Evolutionary conservation across 495 filamentous ascomycete species (phyloP), one percentile per base, ranked within the genome.

Genomic region (Hypoxylon crocopeplum): DNA sequence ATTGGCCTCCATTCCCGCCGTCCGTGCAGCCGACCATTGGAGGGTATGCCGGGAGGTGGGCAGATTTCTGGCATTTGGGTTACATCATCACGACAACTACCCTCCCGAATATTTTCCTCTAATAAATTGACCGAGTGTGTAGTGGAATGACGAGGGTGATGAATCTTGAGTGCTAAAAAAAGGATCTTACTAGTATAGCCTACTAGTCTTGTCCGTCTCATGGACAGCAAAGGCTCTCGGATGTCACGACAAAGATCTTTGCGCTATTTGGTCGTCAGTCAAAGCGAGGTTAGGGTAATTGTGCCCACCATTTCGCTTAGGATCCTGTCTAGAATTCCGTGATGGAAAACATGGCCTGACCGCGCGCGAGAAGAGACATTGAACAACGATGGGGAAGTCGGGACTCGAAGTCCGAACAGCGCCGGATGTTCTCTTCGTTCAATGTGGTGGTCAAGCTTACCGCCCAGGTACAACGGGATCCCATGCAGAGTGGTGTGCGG

Each of bases 391-490:
- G 37, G 48, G 53, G 17, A 40, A 63, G 22, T 30, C 53, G 53
- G 53, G 39, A 36, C 19, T 56, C 34, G 3, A 56, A 45, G 45
- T 59, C 55, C 61, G 59, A 62, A 52, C 24, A 16, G 25, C 24
- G 46, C 25, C 55, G 37, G 52, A 17, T 30, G 48, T 55, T 54
- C 38, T 46, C 39, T 27, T 45, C n/a, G 41, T 54, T 55, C 33
- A 44, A 48, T 45, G 21, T 54, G 54, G 60, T 47, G 22, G 33
- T 38, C 36, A 40, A 30, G 57, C 33, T 69, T 69, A 66, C 66
- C 66, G 66, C 66, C 66, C 66, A 63, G 66, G 62, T 40, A 57
- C 62, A 56, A 66, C 54, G 42, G 56, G 49, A 62, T 66, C 39
- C 47, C 49, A 59, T 69, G 63, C 67, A 64, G 41, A 7, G 47